phyloP scores from a whole-genome alignment of 2,329 filamentous ascomycete genomes.

The Fusarium goolgardi region DNA sequence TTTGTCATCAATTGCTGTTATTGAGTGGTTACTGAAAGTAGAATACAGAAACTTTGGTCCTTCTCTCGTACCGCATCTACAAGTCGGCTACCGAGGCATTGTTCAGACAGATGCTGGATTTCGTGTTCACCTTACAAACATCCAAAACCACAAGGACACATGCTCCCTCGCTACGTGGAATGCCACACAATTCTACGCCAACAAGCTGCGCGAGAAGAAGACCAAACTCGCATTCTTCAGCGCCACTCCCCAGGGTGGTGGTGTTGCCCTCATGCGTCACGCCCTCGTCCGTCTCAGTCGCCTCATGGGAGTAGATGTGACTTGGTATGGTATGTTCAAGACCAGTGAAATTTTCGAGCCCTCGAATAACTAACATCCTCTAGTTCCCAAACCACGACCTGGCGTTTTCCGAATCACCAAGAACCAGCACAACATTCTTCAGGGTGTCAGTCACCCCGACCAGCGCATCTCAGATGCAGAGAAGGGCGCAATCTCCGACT shows the following conservation, averaged over 20 bases:
- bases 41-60: conserved; percentile 74
- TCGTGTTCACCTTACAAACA: conserved; percentile 67
- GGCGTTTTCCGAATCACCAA: conserved; percentile 87
- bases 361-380: background rate
- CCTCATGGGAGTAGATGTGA: conserved; percentile 73
- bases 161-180: conserved; percentile 73
- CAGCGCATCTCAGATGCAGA: conserved; percentile 73
- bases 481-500: conserved; percentile 72
- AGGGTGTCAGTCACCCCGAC: conserved; percentile 76
- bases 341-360: background rate
- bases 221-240: conserved; percentile 83
- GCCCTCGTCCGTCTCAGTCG: conserved; percentile 78
- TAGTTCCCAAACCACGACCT: conserved; percentile 81
- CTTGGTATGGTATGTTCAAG: conserved; percentile 71
- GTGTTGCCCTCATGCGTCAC: conserved; percentile 85
- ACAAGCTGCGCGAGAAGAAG: conserved; percentile 71
- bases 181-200: conserved; percentile 71
- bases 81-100: conserved; percentile 73
- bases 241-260: conserved; percentile 83
- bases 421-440: conserved; percentile 88
- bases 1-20: background rate
- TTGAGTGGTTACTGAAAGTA: background rate
- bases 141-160: conserved; percentile 70
- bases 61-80: conserved; percentile 74
- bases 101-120: conserved; percentile 78